phyloP scores from a whole-genome alignment of 768 basidiomycete species.

The Mycena floridula region DNA sequence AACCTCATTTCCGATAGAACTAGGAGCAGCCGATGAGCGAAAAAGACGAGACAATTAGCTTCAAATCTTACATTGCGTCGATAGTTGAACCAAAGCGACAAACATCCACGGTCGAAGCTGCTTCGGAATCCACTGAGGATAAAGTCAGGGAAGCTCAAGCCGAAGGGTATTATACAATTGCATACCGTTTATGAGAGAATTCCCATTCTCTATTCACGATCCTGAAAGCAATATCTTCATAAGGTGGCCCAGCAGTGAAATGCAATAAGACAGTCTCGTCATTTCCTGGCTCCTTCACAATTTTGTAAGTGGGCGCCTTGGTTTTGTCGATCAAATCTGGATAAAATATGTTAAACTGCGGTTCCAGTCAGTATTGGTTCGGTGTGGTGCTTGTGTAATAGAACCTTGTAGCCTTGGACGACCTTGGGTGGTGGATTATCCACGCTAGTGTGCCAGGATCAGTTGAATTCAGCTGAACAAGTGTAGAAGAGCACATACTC shows the following conservation, averaged over 20 bases:
- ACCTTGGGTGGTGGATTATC: constrained; percentile 99
- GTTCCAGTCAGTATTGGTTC: constrained; percentile 7
- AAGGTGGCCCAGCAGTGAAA: constrained; percentile 95
- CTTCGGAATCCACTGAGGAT: constrained; percentile 81
- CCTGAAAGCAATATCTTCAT: constrained; percentile 97
- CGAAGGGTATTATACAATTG: background rate
- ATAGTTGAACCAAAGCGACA: constrained; percentile 97
- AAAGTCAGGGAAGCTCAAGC: background rate
- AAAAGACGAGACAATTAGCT: constrained; percentile 3
- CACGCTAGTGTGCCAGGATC: constrained; percentile 45
- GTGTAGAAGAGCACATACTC: constrained; percentile 56
- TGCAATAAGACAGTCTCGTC: constrained; percentile 91
- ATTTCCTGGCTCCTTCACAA: constrained; percentile 90
- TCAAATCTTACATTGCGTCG: constrained; percentile 76
- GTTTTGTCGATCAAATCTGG: constrained; percentile 98
- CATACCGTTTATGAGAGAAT: constrained; percentile 90
- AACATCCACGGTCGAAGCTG: constrained; percentile 93
- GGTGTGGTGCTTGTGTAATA: too few species aligned
- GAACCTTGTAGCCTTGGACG: constrained; percentile 95
- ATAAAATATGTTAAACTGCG: constrained; percentile 93
- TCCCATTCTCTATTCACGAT: constrained; percentile 99
- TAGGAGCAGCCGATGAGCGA: constrained; percentile 21
- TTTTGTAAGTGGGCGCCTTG: constrained; percentile 94
- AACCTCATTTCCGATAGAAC: constrained; percentile 86
- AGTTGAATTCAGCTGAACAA: background rate